Evolutionary conservation across 257 asterid species (phyloP).

Genomic region (Solanum clarkiae): DNA sequence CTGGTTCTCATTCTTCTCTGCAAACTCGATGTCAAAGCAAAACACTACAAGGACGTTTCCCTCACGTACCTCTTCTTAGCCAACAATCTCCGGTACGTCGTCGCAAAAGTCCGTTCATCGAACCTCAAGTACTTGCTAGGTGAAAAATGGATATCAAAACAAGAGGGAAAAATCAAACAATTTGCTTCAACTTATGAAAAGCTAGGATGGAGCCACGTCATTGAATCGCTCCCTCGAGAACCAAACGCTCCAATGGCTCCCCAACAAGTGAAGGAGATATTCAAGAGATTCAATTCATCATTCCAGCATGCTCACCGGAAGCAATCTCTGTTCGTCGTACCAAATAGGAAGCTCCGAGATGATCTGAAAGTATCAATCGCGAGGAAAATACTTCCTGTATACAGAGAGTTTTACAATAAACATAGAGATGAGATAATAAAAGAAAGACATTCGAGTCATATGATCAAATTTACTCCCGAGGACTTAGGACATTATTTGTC

Average conservation of each 20-base stretch:
- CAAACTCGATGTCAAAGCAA: constrained; percentile 59
- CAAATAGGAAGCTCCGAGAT: constrained; percentile 52
- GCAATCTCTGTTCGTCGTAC: constrained; percentile 45
- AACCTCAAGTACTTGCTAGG: constrained; percentile 58
- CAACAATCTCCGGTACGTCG: constrained; percentile 58
- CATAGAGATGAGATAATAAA: constrained; percentile 12
- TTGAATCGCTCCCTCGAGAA: constrained; percentile 36
- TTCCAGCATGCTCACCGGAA: constrained; percentile 59
- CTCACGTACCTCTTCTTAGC: constrained; percentile 63
- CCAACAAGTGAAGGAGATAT: constrained; percentile 31
- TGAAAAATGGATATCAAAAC: constrained; percentile 59
- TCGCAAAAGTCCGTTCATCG: constrained; percentile 45
- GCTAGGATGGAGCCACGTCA: constrained; percentile 71
- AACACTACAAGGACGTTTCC: constrained; percentile 50
- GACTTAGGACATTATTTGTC: constrained; percentile 51
- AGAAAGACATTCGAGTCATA: constrained; percentile 24
- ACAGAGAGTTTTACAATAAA: constrained; percentile 41
- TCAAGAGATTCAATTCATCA: constrained; percentile 42
- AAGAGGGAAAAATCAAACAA: constrained; percentile 42
- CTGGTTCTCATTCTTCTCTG: constrained; percentile 48
- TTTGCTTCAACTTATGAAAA: constrained; percentile 42
- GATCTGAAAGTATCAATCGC: constrained; percentile 37
- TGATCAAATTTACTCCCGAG: constrained; percentile 62
- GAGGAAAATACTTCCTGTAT: constrained; percentile 30
- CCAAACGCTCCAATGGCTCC: constrained; percentile 17